A percentile compares a stretch with the other conserved stretches of the same genome.
phyloP scores from a whole-genome alignment of 768 basidiomycete genomes.

The Ramaria rubella region DNA sequence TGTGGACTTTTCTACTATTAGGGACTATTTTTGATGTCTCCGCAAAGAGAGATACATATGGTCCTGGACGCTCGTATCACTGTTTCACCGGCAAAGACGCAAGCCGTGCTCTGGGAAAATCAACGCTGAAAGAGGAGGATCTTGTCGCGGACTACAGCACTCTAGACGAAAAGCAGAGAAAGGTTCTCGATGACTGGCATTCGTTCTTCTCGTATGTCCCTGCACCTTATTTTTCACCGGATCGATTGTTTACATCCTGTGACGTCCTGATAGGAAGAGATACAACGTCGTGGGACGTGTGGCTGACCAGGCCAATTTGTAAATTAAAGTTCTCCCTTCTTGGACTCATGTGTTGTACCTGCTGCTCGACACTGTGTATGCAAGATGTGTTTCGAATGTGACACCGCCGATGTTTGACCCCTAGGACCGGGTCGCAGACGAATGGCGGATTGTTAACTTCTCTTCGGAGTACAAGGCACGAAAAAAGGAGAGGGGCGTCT shows the following conservation, averaged over 20 bases:
- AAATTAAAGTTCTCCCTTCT: not conserved
- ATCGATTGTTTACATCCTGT: conserved; percentile 3
- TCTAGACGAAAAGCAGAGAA: conserved; percentile 63
- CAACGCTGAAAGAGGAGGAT: conserved; percentile 78
- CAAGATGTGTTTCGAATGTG: no score
- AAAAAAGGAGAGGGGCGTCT: no score
- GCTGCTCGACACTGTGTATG: not conserved
- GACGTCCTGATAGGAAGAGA: conserved; percentile 50
- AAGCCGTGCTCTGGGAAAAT: conserved; percentile 82
- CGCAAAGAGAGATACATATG: conserved; percentile 82
- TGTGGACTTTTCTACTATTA: conserved; percentile 21
- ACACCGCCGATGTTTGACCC: no score
- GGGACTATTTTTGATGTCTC: conserved; percentile 90
- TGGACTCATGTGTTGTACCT: not conserved
- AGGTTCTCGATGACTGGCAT: conserved; percentile 86
- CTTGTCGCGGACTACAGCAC: conserved; percentile 81
- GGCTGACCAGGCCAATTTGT: conserved; percentile 29
- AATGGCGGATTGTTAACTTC: no score
- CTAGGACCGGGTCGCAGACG: no score
- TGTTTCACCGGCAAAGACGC: conserved; percentile 94
- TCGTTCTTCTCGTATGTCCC: conserved; percentile 73
- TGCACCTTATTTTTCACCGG: not conserved
- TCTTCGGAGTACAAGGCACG: no score
- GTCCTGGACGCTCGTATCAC: conserved; percentile 68
- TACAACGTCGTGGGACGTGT: conserved; percentile 85